phyloP scores from a whole-genome alignment of 2,329 filamentous ascomycete genomes.

The Alternaria incomplexa region DNA sequence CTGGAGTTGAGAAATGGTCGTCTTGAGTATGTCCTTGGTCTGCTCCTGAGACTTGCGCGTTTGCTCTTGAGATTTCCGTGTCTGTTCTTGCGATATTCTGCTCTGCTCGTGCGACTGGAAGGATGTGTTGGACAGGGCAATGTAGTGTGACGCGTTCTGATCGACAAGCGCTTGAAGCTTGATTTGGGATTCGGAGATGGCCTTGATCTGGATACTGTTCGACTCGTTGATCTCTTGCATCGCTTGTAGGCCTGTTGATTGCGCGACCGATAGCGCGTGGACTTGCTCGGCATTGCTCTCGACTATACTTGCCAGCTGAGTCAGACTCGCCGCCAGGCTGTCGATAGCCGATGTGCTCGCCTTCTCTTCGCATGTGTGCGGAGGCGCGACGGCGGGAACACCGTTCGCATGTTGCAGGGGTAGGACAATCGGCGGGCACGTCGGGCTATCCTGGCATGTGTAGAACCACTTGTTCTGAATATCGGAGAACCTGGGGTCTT shows the following conservation, averaged over 20 bases:
- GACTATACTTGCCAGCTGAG: slow-evolving; percentile 35
- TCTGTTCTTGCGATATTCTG: slow-evolving; percentile 32
- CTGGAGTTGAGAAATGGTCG: slow-evolving; percentile 37
- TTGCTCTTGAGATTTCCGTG: slow-evolving; percentile 9
- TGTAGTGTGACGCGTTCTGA: slow-evolving; percentile 45
- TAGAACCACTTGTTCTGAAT: slow-evolving; percentile 46
- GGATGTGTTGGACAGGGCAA: slow-evolving; percentile 41
- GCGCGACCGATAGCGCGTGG: slow-evolving; percentile 41
- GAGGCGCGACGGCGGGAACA: slow-evolving; percentile 19
- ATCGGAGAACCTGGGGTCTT: slow-evolving; percentile 36
- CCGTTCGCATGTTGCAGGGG: slow-evolving; percentile 40
- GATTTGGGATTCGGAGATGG: slow-evolving; percentile 37
- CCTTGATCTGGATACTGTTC: slow-evolving; percentile 44
- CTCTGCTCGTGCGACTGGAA: slow-evolving; percentile 40
- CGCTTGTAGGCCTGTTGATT: slow-evolving; percentile 40
- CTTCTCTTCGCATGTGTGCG: slow-evolving; percentile 8
- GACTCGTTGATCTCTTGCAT: slow-evolving; percentile 49
- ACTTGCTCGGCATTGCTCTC: slow-evolving; percentile 42
- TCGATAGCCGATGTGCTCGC: slow-evolving; percentile 25
- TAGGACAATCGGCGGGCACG: slow-evolving; percentile 30
- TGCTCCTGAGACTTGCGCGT: slow-evolving; percentile 28
- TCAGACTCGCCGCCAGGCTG: slow-evolving; percentile 30
- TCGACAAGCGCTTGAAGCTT: slow-evolving; percentile 39
- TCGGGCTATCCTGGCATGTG: slow-evolving; percentile 31
- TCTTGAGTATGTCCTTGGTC: slow-evolving; percentile 33